These are phyloP conservation scores for Cercophora newfieldiana DNA, from an alignment of 495 filamentous ascomycete genomes.

Conservation along the genomic window DNA sequence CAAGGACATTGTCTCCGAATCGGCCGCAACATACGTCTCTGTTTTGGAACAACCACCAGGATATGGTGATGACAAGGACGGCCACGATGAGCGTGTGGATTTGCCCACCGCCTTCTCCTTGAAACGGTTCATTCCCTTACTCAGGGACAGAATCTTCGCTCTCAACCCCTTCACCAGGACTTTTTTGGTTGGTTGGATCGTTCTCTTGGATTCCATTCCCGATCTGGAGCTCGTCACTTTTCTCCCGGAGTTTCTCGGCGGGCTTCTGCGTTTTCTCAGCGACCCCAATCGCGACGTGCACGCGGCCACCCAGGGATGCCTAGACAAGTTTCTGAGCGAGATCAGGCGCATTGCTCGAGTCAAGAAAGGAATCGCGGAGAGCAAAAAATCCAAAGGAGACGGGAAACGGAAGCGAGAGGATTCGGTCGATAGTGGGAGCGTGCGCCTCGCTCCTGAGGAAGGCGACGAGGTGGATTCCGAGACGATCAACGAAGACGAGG, in stretches of 20 bases:
- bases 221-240: conserved; percentile 93
- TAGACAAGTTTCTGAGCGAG: conserved; percentile 92
- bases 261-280: conserved; percentile 88
- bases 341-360: conserved; percentile 92
- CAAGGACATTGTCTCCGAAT: conserved; percentile 98
- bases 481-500: conserved; percentile 58
- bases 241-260: conserved; percentile 87
- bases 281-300: conserved; percentile 92
- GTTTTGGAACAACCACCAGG: conserved; percentile 65
- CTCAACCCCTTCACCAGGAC: conserved; percentile 91
- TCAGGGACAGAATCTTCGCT: conserved; percentile 90
- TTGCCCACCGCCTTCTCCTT: conserved; percentile 91
- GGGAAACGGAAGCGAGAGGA: conserved; percentile 65
- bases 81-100: conserved; percentile 53
- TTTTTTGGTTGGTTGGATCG: conserved; percentile 96
- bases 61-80: conserved; percentile 52
- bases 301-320: conserved; percentile 79
- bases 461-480: conserved; percentile 59
- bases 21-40: conserved; percentile 91
- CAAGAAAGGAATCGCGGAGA: conserved; percentile 90
- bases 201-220: conserved; percentile 91
- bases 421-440: conserved; percentile 63
- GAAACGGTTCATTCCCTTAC: conserved; percentile 83
- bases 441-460: conserved; percentile 41
- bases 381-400: conserved; percentile 67